Percentiles rank a stretch among this genome's conserved stretches.
These are phyloP conservation scores for Amanita muscaria DNA, from an alignment of 768 basidiomycete species.

Conservation along the genomic window DNA sequence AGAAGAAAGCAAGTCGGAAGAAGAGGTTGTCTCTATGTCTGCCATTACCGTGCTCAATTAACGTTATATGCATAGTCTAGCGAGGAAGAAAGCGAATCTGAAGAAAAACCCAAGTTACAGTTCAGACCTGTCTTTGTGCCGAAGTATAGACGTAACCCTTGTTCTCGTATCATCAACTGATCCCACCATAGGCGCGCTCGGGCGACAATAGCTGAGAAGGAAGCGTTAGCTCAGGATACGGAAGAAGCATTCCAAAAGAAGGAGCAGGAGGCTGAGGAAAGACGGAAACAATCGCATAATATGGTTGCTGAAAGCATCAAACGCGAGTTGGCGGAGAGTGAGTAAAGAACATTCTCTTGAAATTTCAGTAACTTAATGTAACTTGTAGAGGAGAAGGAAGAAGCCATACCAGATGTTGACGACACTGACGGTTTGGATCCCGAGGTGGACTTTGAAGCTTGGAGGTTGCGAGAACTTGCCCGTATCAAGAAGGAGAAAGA, in stretches of 20 bases:
- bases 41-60: constrained; percentile 1
- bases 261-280: constrained; percentile 71
- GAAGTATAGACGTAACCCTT: constrained; percentile 50
- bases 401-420: constrained; percentile 78
- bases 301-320: constrained; percentile 92
- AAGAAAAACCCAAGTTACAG: constrained; percentile 59
- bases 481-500: constrained; percentile 94
- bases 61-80: constrained; percentile 49
- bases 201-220: constrained; percentile 61
- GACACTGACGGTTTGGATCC: constrained; percentile 94
- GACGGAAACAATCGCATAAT: constrained; percentile 82
- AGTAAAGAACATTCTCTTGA: constrained; percentile 20
- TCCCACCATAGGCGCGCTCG: constrained; percentile 53
- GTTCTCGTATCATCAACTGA: constrained; percentile 4
- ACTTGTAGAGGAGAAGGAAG: constrained; percentile 85
- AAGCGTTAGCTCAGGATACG: constrained; percentile 57
- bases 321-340: constrained; percentile 88
- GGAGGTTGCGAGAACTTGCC: constrained; percentile 90
- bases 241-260: constrained; percentile 67
- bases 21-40: constrained; percentile 33
- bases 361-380: not conserved
- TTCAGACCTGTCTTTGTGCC: constrained; percentile 93
- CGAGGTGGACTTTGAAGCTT: constrained; percentile 85
- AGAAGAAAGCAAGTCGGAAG: constrained; percentile 13
- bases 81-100: constrained; percentile 75